Percentiles rank a stretch among this genome's conserved stretches.
phyloP scores from a whole-genome alignment of 768 basidiomycete species.

The Trametes cingulata region DNA sequence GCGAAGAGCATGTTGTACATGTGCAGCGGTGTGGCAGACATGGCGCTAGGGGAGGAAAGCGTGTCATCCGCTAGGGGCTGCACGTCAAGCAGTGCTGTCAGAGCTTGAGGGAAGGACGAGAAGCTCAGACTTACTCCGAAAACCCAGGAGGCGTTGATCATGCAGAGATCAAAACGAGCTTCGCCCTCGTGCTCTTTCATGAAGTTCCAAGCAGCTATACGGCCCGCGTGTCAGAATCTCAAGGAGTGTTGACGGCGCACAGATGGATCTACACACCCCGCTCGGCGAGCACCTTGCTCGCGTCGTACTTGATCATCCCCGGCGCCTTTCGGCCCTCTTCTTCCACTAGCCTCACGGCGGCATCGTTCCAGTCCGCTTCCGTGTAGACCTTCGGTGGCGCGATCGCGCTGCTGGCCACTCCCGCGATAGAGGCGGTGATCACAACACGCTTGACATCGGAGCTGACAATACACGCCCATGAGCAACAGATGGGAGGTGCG shows the following conservation, averaged over 20 bases:
- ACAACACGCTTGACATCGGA: slow-evolving; percentile 57
- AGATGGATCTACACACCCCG: slow-evolving; percentile 20
- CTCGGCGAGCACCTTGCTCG: slow-evolving; percentile 61
- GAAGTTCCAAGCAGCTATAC: slow-evolving; percentile 50
- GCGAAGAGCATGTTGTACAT: not conserved
- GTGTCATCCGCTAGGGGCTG: not conserved
- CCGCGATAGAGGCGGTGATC: slow-evolving; percentile 56
- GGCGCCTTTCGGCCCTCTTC: slow-evolving; percentile 49
- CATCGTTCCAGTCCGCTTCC: slow-evolving; percentile 64
- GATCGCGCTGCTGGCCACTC: slow-evolving; percentile 33
- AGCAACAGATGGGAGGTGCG: not conserved
- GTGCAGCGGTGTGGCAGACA: not conserved
- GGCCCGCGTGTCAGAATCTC: no score
- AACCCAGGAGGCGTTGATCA: slow-evolving; percentile 53
- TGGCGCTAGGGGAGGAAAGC: not conserved
- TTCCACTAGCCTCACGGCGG: slow-evolving; percentile 43
- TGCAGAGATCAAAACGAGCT: slow-evolving; percentile 32
- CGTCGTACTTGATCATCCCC: slow-evolving; percentile 49
- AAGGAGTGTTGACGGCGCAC: no score
- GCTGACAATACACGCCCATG: not conserved
- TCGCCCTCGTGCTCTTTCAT: slow-evolving; percentile 43
- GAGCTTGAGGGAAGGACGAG: not conserved
- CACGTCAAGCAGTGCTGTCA: not conserved
- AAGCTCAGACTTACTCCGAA: slow-evolving; percentile 5
- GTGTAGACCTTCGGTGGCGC: slow-evolving; percentile 35